Percentiles rank a stretch among this genome's conserved stretches.
These are phyloP conservation scores for Colletotrichum agaves DNA, from an alignment of 2,329 filamentous ascomycete genomes.

Conservation along the genomic window DNA sequence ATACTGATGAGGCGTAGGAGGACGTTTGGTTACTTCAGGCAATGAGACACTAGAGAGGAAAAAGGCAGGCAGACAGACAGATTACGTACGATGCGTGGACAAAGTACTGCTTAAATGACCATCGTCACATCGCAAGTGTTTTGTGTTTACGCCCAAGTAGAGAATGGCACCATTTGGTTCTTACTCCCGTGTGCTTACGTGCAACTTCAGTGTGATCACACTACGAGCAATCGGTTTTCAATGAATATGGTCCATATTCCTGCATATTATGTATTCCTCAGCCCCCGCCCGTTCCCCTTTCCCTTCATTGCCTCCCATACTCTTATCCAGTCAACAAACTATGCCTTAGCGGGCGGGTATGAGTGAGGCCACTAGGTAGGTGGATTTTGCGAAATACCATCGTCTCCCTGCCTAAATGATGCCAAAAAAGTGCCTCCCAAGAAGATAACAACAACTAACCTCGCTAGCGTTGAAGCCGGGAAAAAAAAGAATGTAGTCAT, in stretches of 20 bases:
- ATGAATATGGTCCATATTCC: slow-evolving; percentile 13
- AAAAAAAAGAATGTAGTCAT: slow-evolving; percentile 25
- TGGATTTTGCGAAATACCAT: neutral
- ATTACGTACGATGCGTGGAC: too few species aligned
- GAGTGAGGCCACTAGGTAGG: neutral
- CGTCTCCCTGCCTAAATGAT: neutral
- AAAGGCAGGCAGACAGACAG: too few species aligned
- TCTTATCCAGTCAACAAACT: neutral
- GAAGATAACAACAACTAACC: neutral
- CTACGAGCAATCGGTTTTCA: neutral
- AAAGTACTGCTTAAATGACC: too few species aligned
- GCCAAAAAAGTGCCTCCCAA: neutral
- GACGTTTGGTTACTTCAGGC: too few species aligned
- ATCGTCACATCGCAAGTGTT: too few species aligned
- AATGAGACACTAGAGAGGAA: too few species aligned
- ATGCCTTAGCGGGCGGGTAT: slow-evolving; percentile 7
- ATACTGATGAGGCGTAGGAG: too few species aligned
- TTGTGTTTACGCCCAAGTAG: too few species aligned
- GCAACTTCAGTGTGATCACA: too few species aligned
- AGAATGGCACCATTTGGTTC: too few species aligned
- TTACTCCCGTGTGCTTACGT: too few species aligned
- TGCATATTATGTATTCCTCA: neutral
- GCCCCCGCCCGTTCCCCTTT: neutral
- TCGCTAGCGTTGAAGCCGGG: neutral
- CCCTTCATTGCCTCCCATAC: neutral